Percentiles rank a stretch among this genome's conserved stretches.
Evolutionary conservation across 2,329 filamentous ascomycete genomes (phyloP).

Genomic region (Fusarium veterinarium): DNA sequence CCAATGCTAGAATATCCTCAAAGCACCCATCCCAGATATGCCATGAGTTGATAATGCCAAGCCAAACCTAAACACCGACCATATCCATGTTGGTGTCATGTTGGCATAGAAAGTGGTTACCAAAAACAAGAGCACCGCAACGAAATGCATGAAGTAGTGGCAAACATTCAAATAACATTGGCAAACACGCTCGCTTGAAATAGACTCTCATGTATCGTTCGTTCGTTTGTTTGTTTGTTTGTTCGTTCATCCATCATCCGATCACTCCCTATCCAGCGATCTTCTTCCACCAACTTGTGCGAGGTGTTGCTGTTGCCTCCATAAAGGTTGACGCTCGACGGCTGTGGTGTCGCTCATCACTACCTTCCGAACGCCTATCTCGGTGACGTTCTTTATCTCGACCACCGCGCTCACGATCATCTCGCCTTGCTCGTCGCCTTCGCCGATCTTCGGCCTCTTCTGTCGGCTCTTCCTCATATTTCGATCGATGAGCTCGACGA

Average conservation of each 20-base stretch:
- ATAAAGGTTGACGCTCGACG: slow-evolving; percentile 56
- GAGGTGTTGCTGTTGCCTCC: slow-evolving; percentile 59
- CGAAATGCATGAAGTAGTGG: slow-evolving; percentile 2
- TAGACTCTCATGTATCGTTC: slow-evolving; percentile 35
- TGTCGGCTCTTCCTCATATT: slow-evolving; percentile 55
- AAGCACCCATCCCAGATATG: slow-evolving; percentile 31
- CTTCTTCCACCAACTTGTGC: slow-evolving; percentile 71
- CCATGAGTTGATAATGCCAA: slow-evolving; percentile 23
- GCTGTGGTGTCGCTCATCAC: slow-evolving; percentile 57
- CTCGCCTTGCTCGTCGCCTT: slow-evolving; percentile 57
- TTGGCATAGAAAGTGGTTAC: slow-evolving; percentile 27
- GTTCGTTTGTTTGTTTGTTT: slow-evolving; percentile 46
- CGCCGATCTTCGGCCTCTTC: slow-evolving; percentile 59
- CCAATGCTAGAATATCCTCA: slow-evolving; percentile 14
- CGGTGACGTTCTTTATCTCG: slow-evolving; percentile 31
- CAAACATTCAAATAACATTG: slow-evolving; percentile 28
- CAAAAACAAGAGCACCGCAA: slow-evolving; percentile 5
- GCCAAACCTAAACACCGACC: slow-evolving; percentile 17
- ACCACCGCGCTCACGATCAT: slow-evolving; percentile 49
- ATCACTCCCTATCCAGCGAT: slow-evolving; percentile 54
- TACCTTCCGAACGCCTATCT: slow-evolving; percentile 55
- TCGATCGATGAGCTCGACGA: slow-evolving; percentile 58
- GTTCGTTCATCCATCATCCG: slow-evolving; percentile 43
- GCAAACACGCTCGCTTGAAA: slow-evolving; percentile 45
- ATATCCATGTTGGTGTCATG: slow-evolving; percentile 8